Evolutionary conservation across 2,329 filamentous ascomycete species (phyloP), one percentile per base, ranked within the genome.

Genomic region (Tricladium varicosporioides): DNA sequence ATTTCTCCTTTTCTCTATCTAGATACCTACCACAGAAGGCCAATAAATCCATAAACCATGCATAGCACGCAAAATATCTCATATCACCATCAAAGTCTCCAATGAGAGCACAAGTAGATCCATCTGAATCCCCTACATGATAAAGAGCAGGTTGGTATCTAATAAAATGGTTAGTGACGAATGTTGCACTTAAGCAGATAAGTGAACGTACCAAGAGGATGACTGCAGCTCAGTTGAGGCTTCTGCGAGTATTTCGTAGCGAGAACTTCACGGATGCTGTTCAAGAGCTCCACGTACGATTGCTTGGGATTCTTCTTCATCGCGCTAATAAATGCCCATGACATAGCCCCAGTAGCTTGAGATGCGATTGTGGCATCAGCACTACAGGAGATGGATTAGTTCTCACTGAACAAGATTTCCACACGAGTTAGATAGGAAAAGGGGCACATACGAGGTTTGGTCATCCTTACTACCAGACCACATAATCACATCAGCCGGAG

Each of bases 281-380:
- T 97, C 64, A 99, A 82, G 57, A 99, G 79, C 78, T 96, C 87
- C 51, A 97, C 90, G 70, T 97, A 99, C 75, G 89, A 96, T 78
- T 97, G 93, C 71, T 96, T 87, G 1, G 91, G 91, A 70, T 96
- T 96, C 77, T 92, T 91, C 79, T 89, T 92, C 69, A 97, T 81
- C 15, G 92, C 88, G 1, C 82, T 86, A 73, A 97, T 94, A 73
- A 99, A 99, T 1, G 94, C 94, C 85, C 89, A 97, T 3, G 92
- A 96, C 94, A 99, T 97, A 73, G 94, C 94, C 54, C 94, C 94
- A 0, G 94, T 97, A 32, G 94, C 93, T 75, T 97, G 83, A 55
- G 91, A 60, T 43, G 67, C 84, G 64, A 97, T 97, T 22, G 86
- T 89, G 11, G 94, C 92, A 72, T 99, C 94, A 75, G 91, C 89